Evolutionary conservation across 1,284 basidiomycete genomes (phyloP).

Genomic region (Leccinum insolens): DNA sequence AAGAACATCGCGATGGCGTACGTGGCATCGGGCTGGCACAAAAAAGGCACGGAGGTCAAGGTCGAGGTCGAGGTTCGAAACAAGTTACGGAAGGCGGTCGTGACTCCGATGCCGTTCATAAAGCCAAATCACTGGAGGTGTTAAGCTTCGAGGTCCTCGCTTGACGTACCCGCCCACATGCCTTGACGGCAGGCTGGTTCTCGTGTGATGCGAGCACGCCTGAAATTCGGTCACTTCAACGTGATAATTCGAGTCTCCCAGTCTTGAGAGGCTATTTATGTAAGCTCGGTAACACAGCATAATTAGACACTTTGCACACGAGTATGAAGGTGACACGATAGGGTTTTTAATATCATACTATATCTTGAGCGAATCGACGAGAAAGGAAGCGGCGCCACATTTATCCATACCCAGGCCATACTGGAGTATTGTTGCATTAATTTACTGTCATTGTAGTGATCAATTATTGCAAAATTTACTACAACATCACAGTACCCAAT

Average conservation of each 20-base stretch:
- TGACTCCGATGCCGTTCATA: slow-evolving; percentile 83
- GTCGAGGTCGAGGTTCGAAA: slow-evolving; percentile 84
- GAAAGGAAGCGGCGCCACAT: no score
- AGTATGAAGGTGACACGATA: no score
- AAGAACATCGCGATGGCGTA: slow-evolving; percentile 98
- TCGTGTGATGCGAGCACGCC: neutral
- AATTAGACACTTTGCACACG: neutral
- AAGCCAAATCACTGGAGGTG: slow-evolving; percentile 74
- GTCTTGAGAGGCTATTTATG: neutral
- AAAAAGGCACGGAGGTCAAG: slow-evolving; percentile 83
- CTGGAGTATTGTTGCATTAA: no score
- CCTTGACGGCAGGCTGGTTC: neutral
- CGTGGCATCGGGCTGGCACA: slow-evolving; percentile 79
- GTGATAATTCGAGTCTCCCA: neutral
- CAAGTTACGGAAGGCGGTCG: slow-evolving; percentile 67
- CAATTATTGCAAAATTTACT: no score
- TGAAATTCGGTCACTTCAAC: neutral
- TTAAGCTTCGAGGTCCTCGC: slow-evolving; percentile 13
- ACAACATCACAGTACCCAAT: no score
- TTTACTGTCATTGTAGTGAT: no score
- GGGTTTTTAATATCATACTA: no score
- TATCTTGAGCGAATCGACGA: no score
- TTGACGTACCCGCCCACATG: neutral
- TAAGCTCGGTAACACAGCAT: neutral
- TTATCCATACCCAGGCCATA: no score